Conservation (phyloP, 495 filamentous ascomycete species). For the Penicillium egyptiacum region DNA sequence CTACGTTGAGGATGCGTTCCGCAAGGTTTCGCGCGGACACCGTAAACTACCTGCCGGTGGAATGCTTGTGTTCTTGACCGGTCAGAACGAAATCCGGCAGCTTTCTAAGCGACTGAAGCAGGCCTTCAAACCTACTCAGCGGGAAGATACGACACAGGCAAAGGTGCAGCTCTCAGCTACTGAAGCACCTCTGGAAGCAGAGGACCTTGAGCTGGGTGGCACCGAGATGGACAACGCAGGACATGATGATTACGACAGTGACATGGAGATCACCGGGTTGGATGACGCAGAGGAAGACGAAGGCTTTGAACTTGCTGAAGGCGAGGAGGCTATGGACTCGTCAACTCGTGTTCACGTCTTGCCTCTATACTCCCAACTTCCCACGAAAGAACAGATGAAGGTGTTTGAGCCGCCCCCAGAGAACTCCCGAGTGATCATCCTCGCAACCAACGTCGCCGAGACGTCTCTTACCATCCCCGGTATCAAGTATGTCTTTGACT, state of each 20-base stretch:
- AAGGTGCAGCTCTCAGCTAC: constrained; percentile 71
- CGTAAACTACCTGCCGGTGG: constrained; percentile 86
- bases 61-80: constrained; percentile 94
- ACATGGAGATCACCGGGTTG: constrained; percentile 48
- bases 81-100: constrained; percentile 83
- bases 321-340: constrained; percentile 63
- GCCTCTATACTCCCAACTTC: constrained; percentile 91
- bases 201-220: constrained; percentile 82
- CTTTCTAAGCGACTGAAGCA: constrained; percentile 76
- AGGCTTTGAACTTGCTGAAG: constrained; percentile 59
- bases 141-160: constrained; percentile 53
- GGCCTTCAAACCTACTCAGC: constrained; percentile 61
- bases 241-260: constrained; percentile 44
- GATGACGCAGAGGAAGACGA: constrained; percentile 57
- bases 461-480: constrained; percentile 96
- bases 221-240: constrained; percentile 46
- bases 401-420: constrained; percentile 91
- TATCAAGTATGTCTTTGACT: constrained; percentile 94
- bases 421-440: constrained; percentile 79
- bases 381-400: constrained; percentile 84
- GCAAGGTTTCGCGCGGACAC: constrained; percentile 86
- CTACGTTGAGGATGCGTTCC: constrained; percentile 85
- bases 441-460: constrained; percentile 97
- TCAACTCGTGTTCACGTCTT: constrained; percentile 76
- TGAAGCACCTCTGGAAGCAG: constrained; percentile 78